Evolutionary conservation across 2,329 filamentous ascomycete genomes (phyloP), one percentile per base, ranked within the genome.

Genomic region (Graphium sp.): DNA sequence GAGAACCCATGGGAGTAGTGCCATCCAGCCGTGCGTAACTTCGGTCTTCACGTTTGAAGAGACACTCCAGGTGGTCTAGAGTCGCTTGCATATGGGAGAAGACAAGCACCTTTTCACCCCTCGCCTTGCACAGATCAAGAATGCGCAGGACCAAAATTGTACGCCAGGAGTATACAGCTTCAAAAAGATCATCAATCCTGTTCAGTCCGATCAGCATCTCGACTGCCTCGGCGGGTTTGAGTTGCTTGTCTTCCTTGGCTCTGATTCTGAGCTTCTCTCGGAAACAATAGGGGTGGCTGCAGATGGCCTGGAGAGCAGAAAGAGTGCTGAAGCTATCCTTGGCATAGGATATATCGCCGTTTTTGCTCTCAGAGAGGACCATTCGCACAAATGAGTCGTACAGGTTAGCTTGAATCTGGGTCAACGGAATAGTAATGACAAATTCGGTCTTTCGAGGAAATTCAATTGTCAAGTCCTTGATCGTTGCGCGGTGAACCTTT

Each of bases 361-460:
- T n/a, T n/a, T n/a, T n/a, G n/a, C n/a, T n/a, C n/a, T n/a, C n/a
- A n/a, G n/a, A n/a, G n/a, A n/a, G n/a, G n/a, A n/a, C n/a, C n/a
- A n/a, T n/a, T n/a, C n/a, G n/a, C n/a, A 67, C 42, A 36, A 60
- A 68, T 5, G 44, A 34, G 19, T 52, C 38, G 46, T 93, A 93
- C 0, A 74, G 60, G 3, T 54, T 41, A 24, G 48, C 52, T 47
- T 94, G 85, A 2, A 78, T 26, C 0, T 53, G 40, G 0, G 78
- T 81, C 8, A 89, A 55, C 6, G 75, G 68, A 5, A 93, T 57
- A 4, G 64, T 78, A 30, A 94, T 64, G 18, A 91, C 66, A 42
- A 87, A 93, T 43, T 94, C 85, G 6, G 64, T 66, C 46, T 93
- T 94, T 0, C 58, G 55, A 3, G 79, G 80, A 24, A 93, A 55